Evolutionary conservation across 192 early-diverging fungal species (phyloP), one percentile per base, ranked within the genome.

Genomic region (Coemansia sp.): DNA sequence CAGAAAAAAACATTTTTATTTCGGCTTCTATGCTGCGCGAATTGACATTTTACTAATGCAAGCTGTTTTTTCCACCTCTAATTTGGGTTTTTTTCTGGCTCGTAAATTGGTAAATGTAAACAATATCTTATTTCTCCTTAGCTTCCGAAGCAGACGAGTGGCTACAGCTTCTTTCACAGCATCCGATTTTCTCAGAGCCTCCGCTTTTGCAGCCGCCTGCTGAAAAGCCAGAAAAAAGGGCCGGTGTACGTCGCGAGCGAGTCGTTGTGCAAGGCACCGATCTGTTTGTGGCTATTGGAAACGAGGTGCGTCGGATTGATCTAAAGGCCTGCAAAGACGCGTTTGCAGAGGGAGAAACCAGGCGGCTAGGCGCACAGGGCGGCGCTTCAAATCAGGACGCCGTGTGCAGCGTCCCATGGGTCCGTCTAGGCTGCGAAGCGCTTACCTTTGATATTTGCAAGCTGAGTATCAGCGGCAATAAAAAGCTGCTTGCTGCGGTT

Each of bases 271-370:
- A 82, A 53, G 86, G 78, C 7, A 83, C 83, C 16, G 86, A 87
- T 56, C 56, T 89, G 11, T 87, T 85, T 71, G 71, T 87, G 8
- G 85, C 87, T 1, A 75, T 88, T 1, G 82, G 85, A 0, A 55
- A 60, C 28, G 77, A 84, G 32, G 74, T 89, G 47, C 80, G 88
- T n/a, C 76, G 79, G 53, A 74, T 87, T 39, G 86, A 74, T 46
- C 72, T 89, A 4, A 84, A 76, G 46, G 82, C 82, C 9, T 83
- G 85, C 59, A 89, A 89, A 51, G 82, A 85, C 55, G 70, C 83
- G 11, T 87, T 81, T 62, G 75, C 86, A 42, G 69, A 77, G 56
- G 63, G 55, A 27, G 76, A 79, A 39, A 64, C 64, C 53, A 62
- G 57, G 49, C 70, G 71, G 8, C 28, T 73, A 52, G 68, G 71